phyloP scores from a whole-genome alignment of 805 yeast genomes.

The fission yeast (Schizosaccharomyces pombe) region DNA sequence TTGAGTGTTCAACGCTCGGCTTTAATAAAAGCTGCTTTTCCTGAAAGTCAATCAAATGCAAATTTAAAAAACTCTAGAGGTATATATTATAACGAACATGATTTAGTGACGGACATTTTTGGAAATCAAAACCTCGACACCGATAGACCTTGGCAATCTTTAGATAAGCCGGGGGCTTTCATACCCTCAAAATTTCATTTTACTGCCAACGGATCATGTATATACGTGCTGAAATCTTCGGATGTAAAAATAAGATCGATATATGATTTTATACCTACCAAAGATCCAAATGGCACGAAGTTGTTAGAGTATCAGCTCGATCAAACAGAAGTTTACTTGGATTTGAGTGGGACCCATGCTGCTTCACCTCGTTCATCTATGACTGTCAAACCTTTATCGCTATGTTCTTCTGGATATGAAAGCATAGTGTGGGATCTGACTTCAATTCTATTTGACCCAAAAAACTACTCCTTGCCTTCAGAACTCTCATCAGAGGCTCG shows the following conservation, averaged over 20 bases:
- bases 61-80: neutral
- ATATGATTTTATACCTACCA: no score
- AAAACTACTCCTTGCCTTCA: slow-evolving; percentile 6
- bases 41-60: neutral
- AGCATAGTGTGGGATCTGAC: slow-evolving; percentile 28
- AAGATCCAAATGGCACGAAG: neutral
- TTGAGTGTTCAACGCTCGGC: neutral
- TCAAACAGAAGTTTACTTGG: neutral
- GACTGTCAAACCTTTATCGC: slow-evolving; percentile 16
- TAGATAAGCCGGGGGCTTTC: neutral
- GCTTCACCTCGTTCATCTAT: neutral
- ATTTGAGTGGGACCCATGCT: neutral
- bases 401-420: neutral
- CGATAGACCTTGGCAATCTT: neutral
- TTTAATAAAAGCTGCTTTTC: neutral
- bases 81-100: neutral
- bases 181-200: neutral
- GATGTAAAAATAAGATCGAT: no score
- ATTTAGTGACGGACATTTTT: neutral
- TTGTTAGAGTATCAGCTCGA: neutral
- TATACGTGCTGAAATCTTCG: neutral
- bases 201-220: neutral
- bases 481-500: slow-evolving; percentile 4
- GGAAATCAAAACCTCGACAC: neutral
- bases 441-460: slow-evolving; percentile 36